Percentiles rank a stretch among this genome's conserved stretches.
These are phyloP conservation scores for Larix kaempferi DNA, from an alignment of 75 land plant species.

Conservation along the genomic window DNA sequence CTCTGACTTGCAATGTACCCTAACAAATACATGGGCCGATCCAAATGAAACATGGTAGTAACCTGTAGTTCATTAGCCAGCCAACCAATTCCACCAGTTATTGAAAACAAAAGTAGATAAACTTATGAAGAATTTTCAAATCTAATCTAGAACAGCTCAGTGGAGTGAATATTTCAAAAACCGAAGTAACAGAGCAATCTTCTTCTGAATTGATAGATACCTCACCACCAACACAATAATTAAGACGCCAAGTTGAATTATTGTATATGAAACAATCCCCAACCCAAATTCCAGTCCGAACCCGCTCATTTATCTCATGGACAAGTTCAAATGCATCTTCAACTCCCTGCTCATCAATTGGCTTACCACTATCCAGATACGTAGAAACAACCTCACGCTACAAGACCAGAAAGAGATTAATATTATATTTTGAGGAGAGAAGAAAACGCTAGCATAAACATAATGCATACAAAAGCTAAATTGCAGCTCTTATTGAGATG, in stretches of 20 bases:
- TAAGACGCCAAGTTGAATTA: slow-evolving; percentile 94
- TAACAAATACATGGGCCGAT: slow-evolving; percentile 96
- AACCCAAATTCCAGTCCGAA: slow-evolving; percentile 97
- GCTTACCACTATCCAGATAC: slow-evolving; percentile 77
- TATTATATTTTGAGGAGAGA: not conserved
- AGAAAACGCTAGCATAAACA: not conserved
- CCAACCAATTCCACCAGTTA: not conserved
- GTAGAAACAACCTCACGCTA: slow-evolving; percentile 85
- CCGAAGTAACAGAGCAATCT: not conserved
- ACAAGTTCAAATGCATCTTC: slow-evolving; percentile 97
- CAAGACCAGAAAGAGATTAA: slow-evolving; percentile 8
- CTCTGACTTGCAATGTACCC: slow-evolving; percentile 97
- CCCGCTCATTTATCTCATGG: slow-evolving; percentile 88
- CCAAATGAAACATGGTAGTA: slow-evolving; percentile 98
- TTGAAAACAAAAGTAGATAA: not conserved
- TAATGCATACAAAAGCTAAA: not conserved
- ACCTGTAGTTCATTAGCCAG: slow-evolving; percentile 43
- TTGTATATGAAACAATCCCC: slow-evolving; percentile 99
- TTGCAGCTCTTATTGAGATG: not conserved
- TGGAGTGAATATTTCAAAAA: not conserved
- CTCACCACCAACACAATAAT: slow-evolving; percentile 99
- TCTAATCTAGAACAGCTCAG: not conserved
- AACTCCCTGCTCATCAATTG: slow-evolving; percentile 92
- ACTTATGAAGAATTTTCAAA: not conserved
- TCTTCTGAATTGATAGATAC: slow-evolving; percentile 24